A percentile compares a stretch with the other conserved stretches of the same genome.
Evolutionary conservation across 768 basidiomycete genomes (phyloP).

Genomic region (Naganishia kalamii): DNA sequence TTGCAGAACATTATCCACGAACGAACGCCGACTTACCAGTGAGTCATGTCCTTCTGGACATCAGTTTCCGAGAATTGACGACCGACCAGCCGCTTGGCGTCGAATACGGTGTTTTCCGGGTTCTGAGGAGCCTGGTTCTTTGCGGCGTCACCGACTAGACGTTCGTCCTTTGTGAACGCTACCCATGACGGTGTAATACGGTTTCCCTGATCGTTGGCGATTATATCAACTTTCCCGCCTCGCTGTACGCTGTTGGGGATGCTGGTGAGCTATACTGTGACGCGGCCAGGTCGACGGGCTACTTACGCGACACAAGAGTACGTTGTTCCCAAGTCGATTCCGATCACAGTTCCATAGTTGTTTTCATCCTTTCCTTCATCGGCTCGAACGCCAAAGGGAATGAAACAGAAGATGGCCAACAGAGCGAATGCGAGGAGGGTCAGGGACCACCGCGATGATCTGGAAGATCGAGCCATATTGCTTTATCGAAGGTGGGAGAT

Average conservation of each 20-base stretch:
- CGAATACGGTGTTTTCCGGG: conserved; percentile 89
- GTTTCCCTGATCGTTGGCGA: conserved; percentile 82
- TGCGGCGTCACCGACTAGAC: conserved; percentile 84
- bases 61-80: conserved; percentile 67
- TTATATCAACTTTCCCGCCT: conserved; percentile 79
- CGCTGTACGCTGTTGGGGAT: conserved; percentile 61
- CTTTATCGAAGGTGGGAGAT: neutral
- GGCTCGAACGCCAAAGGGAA: conserved; percentile 64
- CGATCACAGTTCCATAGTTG: conserved; percentile 88
- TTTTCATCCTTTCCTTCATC: conserved; percentile 52
- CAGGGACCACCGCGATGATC: conserved; percentile 23
- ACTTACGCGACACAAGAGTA: conserved; percentile 94
- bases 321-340: conserved; percentile 80
- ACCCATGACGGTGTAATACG: conserved; percentile 88
- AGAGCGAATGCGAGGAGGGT: conserved; percentile 53
- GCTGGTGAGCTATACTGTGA: neutral
- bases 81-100: conserved; percentile 92
- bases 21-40: conserved; percentile 32
- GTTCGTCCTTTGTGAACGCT: conserved; percentile 69
- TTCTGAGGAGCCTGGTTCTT: conserved; percentile 94
- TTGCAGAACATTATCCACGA: neutral
- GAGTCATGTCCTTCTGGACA: conserved; percentile 52
- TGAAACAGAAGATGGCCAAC: conserved; percentile 66
- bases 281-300: neutral
- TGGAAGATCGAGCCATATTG: conserved; percentile 4